Percentiles rank a stretch among this genome's conserved stretches.
Evolutionary conservation across 2,329 filamentous ascomycete genomes (phyloP).

Genomic region (Calonectria pseudoturangicola): DNA sequence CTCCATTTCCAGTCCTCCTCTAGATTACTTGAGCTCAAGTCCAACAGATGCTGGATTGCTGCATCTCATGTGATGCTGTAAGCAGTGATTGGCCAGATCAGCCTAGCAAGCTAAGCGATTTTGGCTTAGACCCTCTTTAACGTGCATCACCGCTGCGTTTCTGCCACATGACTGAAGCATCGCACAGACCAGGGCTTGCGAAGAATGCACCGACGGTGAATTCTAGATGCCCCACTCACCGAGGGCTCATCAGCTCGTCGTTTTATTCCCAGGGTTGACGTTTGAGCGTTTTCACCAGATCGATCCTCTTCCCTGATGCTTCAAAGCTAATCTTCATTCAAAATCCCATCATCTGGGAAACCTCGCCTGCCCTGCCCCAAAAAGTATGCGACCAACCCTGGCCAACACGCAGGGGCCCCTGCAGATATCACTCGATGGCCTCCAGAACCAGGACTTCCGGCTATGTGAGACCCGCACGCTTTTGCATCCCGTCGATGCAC

Average conservation of each 20-base stretch:
- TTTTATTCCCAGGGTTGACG: neutral
- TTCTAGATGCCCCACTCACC: neutral
- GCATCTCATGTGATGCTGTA: too few relatives aligned
- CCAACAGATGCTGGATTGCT: neutral
- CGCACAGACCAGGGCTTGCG: slow-evolving; percentile 7
- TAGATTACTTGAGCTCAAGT: neutral
- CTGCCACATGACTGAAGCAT: neutral
- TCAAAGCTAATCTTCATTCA: neutral
- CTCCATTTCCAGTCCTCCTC: neutral
- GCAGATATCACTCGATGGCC: slow-evolving; percentile 16
- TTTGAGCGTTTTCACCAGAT: slow-evolving; percentile 11
- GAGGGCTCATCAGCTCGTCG: neutral
- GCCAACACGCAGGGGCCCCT: slow-evolving; percentile 15
- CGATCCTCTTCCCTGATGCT: neutral
- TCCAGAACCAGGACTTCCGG: slow-evolving; percentile 22
- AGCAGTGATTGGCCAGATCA: neutral
- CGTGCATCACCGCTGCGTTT: neutral
- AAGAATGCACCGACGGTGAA: slow-evolving; percentile 9
- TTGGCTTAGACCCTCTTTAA: neutral
- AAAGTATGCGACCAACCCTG: slow-evolving; percentile 10
- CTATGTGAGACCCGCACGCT: slow-evolving; percentile 14
- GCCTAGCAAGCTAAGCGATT: neutral
- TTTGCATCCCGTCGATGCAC: neutral
- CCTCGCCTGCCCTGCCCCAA: neutral
- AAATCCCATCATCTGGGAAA: neutral